Conservation (phyloP, 2,329 filamentous ascomycete species). For the Colletotrichum navitas region DNA sequence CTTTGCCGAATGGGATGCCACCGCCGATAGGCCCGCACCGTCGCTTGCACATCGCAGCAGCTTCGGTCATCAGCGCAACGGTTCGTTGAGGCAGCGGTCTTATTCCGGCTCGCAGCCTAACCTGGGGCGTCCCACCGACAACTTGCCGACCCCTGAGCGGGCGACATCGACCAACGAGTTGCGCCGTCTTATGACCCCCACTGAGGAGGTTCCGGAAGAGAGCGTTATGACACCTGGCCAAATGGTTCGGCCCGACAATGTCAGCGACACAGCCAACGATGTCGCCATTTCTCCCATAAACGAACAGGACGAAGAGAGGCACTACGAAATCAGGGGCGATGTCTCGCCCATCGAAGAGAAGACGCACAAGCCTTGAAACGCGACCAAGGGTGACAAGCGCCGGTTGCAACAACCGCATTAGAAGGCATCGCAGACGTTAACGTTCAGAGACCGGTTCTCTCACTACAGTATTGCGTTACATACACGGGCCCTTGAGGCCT, state of each 20-base stretch:
- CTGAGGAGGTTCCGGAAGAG: conserved; percentile 44
- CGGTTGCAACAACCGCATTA: neutral
- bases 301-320: conserved; percentile 35
- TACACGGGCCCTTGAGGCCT: conserved; percentile 26
- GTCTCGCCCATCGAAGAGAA: conserved; percentile 28
- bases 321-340: conserved; percentile 10
- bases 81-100: conserved; percentile 47
- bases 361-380: conserved; percentile 18
- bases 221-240: conserved; percentile 27
- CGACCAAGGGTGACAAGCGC: neutral
- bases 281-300: conserved; percentile 33
- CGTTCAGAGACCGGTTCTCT: neutral
- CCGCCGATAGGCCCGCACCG: conserved; percentile 46
- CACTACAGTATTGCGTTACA: conserved; percentile 29
- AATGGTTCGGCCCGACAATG: conserved; percentile 15
- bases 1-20: conserved; percentile 57
- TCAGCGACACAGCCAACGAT: conserved; percentile 11
- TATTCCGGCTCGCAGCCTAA: conserved; percentile 36
- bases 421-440: neutral
- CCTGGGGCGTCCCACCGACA: conserved; percentile 24
- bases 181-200: conserved; percentile 44
- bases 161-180: conserved; percentile 31
- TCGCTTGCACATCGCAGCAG: conserved; percentile 10
- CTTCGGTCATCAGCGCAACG: conserved; percentile 48
- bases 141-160: conserved; percentile 15